Percentiles rank a stretch among this genome's conserved stretches.
These are phyloP conservation scores for Mortierella sp. DNA, from an alignment of 371 early-diverging fungal genomes.

Conservation along the genomic window DNA sequence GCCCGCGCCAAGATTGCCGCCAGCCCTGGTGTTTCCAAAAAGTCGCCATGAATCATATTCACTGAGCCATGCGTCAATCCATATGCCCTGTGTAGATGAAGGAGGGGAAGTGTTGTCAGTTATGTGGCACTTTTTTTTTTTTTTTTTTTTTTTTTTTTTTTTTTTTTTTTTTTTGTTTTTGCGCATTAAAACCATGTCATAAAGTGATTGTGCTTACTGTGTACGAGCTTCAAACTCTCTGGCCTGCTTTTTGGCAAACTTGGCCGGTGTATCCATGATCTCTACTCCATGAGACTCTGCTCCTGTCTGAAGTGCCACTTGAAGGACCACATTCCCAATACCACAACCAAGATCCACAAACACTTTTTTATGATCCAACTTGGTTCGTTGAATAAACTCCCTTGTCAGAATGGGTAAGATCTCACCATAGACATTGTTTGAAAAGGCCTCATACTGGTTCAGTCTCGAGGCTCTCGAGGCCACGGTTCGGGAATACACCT, in stretches of 20 bases:
- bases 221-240: constrained; percentile 87
- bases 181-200: constrained; percentile 3
- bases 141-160: not conserved
- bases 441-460: constrained; percentile 90
- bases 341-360: constrained; percentile 96
- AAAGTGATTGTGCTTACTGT: constrained; percentile 59
- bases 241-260: constrained; percentile 80
- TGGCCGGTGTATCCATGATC: constrained; percentile 89
- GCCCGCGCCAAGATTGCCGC: constrained; percentile 78
- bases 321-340: constrained; percentile 96
- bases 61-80: constrained; percentile 72
- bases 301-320: constrained; percentile 90
- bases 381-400: constrained; percentile 83
- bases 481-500: constrained; percentile 90
- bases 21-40: constrained; percentile 72
- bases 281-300: constrained; percentile 92
- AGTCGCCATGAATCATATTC: constrained; percentile 79
- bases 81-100: constrained; percentile 60
- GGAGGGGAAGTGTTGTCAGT: not conserved
- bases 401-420: constrained; percentile 86
- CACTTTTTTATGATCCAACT: constrained; percentile 69
- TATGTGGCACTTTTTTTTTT: not conserved
- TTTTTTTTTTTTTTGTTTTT: not conserved
- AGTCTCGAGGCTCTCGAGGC: constrained; percentile 85
- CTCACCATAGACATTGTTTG: constrained; percentile 97